Evolutionary conservation across 108 stramenopile species (phyloP).

Genomic region (Cyclotella atomus): DNA sequence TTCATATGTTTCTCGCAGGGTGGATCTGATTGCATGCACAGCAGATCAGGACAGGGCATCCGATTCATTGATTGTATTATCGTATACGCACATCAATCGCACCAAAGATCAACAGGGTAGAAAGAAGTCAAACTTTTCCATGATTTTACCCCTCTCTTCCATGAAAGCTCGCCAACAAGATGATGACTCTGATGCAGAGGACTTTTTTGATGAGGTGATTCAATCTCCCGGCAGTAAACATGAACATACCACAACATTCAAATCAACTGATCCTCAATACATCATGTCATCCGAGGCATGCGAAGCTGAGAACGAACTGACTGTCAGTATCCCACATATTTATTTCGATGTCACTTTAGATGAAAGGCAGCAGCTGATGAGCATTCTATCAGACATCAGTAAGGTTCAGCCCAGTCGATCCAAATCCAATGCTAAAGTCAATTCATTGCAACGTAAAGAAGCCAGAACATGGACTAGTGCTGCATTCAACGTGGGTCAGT

Average conservation of each 20-base stretch:
- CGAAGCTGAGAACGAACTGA: slow-evolving; percentile 47
- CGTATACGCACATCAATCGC: not conserved
- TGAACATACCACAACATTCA: slow-evolving; percentile 5
- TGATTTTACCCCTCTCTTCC: slow-evolving; percentile 69
- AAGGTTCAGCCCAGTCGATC: not conserved
- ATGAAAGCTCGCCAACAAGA: slow-evolving; percentile 79
- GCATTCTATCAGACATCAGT: slow-evolving; percentile 14
- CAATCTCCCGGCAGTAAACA: not conserved
- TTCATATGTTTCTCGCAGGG: slow-evolving; percentile 24
- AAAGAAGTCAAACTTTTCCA: slow-evolving; percentile 54
- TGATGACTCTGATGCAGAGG: slow-evolving; percentile 63
- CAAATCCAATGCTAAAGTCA: not conserved
- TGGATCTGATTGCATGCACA: slow-evolving; percentile 29
- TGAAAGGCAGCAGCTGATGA: slow-evolving; percentile 45
- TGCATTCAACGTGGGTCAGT: slow-evolving; percentile 48
- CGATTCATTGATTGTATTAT: slow-evolving; percentile 22
- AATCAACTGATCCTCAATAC: slow-evolving; percentile 66
- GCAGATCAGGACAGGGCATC: slow-evolving; percentile 21
- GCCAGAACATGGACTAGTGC: slow-evolving; percentile 12
- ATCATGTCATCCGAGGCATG: slow-evolving; percentile 61
- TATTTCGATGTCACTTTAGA: slow-evolving; percentile 58
- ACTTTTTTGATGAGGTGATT: slow-evolving; percentile 11
- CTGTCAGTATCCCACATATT: slow-evolving; percentile 58
- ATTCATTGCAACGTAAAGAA: not conserved
- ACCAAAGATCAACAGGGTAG: not conserved